Percentiles rank a stretch among this genome's conserved stretches.
phyloP scores from a whole-genome alignment of 2,329 filamentous ascomycete species.

The Fusarium sp. region DNA sequence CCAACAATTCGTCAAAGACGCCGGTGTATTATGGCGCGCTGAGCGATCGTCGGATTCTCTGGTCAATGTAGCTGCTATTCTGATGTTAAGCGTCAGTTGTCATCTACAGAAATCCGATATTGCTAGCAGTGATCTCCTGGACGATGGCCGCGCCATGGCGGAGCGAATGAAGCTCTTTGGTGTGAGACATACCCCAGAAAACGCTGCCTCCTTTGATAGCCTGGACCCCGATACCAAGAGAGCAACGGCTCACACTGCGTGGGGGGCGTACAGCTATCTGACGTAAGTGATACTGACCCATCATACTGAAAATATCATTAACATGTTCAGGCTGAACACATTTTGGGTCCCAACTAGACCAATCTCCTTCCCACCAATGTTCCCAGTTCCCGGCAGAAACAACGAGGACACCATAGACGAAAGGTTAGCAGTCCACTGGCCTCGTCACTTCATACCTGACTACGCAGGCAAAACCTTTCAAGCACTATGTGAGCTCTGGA shows the following conservation, averaged over 20 bases:
- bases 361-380: conserved; percentile 30
- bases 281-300: conserved; percentile 1
- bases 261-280: conserved; percentile 34
- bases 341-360: conserved; percentile 27
- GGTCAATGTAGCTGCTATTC: conserved; percentile 32
- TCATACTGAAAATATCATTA: not conserved
- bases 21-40: conserved; percentile 30
- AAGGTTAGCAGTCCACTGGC: conserved; percentile 38
- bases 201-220: conserved; percentile 17
- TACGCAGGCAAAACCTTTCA: conserved; percentile 38
- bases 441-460: conserved; percentile 23
- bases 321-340: conserved; percentile 16
- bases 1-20: conserved; percentile 21
- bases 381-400: conserved; percentile 29
- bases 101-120: conserved; percentile 16
- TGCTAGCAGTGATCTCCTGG: conserved; percentile 16
- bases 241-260: conserved; percentile 19
- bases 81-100: conserved; percentile 27
- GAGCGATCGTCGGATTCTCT: conserved; percentile 35
- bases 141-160: conserved; percentile 25
- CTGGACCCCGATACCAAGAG: conserved; percentile 19
- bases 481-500: conserved; percentile 35
- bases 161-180: conserved; percentile 27
- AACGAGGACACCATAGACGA: conserved; percentile 18
- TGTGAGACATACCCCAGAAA: conserved; percentile 20